A percentile compares a stretch with the other conserved stretches of the same genome.
Conservation (phyloP, 164 flowering plant species). For the Macadamia integrifolia region DNA sequence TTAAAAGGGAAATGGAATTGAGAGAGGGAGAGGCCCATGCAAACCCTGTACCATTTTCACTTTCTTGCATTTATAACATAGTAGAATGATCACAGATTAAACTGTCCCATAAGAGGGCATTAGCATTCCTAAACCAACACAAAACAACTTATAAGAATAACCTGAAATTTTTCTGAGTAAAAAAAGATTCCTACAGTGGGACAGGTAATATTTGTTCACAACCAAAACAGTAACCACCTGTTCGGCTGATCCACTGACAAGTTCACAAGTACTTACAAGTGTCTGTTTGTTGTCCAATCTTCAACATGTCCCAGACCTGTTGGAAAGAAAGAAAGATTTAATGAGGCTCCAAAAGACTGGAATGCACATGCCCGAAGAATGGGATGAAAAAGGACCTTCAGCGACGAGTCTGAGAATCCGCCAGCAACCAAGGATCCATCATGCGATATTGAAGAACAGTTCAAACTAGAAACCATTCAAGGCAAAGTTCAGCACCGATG, state of each 20-base stretch:
- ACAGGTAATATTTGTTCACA: background rate
- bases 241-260: background rate
- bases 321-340: background rate
- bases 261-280: conserved; percentile 40
- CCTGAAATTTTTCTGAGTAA: background rate
- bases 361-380: conserved; percentile 3
- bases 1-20: background rate
- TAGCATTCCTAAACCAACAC: too few relatives aligned
- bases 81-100: too few relatives aligned
- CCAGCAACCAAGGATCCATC: conserved; percentile 98
- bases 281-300: conserved; percentile 61
- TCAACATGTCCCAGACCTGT: conserved; percentile 98
- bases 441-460: conserved; percentile 84
- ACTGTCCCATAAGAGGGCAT: too few relatives aligned
- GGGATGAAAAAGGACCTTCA: conserved; percentile 53
- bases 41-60: background rate
- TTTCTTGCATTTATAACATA: background rate
- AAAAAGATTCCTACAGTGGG: background rate
- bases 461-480: conserved; percentile 44
- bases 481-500: conserved; percentile 9
- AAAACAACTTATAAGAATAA: too few relatives aligned
- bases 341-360: background rate
- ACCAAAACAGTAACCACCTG: background rate
- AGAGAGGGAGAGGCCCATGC: too few relatives aligned
- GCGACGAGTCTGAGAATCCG: conserved; percentile 95